A percentile compares a stretch with the other conserved stretches of the same genome.
phyloP scores from a whole-genome alignment of 2,329 filamentous ascomycete species.

The Aspergillus sp. region DNA sequence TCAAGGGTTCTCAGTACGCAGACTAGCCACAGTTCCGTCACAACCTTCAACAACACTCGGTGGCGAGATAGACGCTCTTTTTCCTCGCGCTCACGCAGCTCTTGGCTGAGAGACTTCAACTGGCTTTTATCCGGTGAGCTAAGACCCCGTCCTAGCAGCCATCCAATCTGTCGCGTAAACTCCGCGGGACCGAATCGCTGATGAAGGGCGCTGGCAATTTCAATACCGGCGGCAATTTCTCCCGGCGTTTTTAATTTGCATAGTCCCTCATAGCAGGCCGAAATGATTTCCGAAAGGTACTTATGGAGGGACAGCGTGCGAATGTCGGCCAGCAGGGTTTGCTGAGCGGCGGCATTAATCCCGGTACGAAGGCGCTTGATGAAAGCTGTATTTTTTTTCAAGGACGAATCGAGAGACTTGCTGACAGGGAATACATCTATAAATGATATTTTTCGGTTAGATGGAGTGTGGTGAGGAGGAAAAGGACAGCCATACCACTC shows the following conservation, averaged over 20 bases:
- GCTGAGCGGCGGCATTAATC: slow-evolving; percentile 74
- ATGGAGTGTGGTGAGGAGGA: background rate
- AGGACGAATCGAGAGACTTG: slow-evolving; percentile 82
- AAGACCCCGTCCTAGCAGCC: slow-evolving; percentile 87
- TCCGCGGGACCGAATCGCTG: slow-evolving; percentile 88
- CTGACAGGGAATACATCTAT: slow-evolving; percentile 76
- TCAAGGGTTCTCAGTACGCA: slow-evolving; percentile 80
- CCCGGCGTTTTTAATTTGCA: slow-evolving; percentile 86
- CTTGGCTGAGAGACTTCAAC: slow-evolving; percentile 74
- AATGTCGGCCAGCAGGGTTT: slow-evolving; percentile 87
- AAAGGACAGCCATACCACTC: slow-evolving; percentile 58
- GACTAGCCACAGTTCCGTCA: slow-evolving; percentile 94
- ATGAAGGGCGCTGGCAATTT: slow-evolving; percentile 92
- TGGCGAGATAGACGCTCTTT: slow-evolving; percentile 88
- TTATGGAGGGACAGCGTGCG: slow-evolving; percentile 89
- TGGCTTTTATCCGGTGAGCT: slow-evolving; percentile 84
- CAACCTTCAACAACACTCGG: slow-evolving; percentile 79
- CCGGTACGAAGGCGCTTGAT: slow-evolving; percentile 94
- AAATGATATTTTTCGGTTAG: background rate
- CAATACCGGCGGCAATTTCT: slow-evolving; percentile 89
- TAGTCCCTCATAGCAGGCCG: slow-evolving; percentile 90
- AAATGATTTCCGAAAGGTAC: slow-evolving; percentile 95
- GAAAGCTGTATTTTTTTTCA: slow-evolving; percentile 98
- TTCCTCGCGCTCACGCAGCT: slow-evolving; percentile 90
- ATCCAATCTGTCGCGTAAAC: slow-evolving; percentile 88